phyloP scores from a whole-genome alignment of 768 basidiomycete species.

The Termitomyces sp. region DNA sequence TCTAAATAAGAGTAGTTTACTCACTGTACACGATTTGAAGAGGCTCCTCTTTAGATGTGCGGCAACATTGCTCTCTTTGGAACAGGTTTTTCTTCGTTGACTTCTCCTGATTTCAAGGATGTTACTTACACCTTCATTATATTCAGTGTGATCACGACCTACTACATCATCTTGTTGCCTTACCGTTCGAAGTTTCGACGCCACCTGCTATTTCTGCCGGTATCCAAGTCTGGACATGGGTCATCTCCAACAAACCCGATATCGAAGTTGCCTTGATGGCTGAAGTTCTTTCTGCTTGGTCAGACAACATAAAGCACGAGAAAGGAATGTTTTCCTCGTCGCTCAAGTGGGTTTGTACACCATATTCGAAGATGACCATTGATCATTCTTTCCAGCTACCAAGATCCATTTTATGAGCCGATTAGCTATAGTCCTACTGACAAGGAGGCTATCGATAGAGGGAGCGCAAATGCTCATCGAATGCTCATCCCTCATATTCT shows the following conservation, averaged over 20 bases:
- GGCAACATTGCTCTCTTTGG: slow-evolving; percentile 66
- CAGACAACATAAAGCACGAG: slow-evolving; percentile 66
- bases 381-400: slow-evolving; percentile 47
- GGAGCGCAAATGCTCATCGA: slow-evolving; percentile 61
- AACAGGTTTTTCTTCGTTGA: slow-evolving; percentile 37
- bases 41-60: slow-evolving; percentile 84
- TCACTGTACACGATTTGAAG: slow-evolving; percentile 79
- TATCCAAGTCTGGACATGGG: slow-evolving; percentile 95
- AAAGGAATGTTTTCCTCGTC: slow-evolving; percentile 80
- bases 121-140: background rate
- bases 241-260: slow-evolving; percentile 78
- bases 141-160: slow-evolving; percentile 77
- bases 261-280: slow-evolving; percentile 80
- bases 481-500: slow-evolving; percentile 79
- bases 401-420: slow-evolving; percentile 83
- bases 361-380: background rate
- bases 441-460: slow-evolving; percentile 74
- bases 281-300: slow-evolving; percentile 87
- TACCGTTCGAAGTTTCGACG: slow-evolving; percentile 88
- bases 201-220: slow-evolving; percentile 82
- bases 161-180: slow-evolving; percentile 76
- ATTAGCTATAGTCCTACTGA: slow-evolving; percentile 89
- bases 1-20: slow-evolving; percentile 59
- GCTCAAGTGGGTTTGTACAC: slow-evolving; percentile 60
- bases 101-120: background rate